phyloP scores from a whole-genome alignment of 164 flowering plant species.

The Umbellularia californica region DNA sequence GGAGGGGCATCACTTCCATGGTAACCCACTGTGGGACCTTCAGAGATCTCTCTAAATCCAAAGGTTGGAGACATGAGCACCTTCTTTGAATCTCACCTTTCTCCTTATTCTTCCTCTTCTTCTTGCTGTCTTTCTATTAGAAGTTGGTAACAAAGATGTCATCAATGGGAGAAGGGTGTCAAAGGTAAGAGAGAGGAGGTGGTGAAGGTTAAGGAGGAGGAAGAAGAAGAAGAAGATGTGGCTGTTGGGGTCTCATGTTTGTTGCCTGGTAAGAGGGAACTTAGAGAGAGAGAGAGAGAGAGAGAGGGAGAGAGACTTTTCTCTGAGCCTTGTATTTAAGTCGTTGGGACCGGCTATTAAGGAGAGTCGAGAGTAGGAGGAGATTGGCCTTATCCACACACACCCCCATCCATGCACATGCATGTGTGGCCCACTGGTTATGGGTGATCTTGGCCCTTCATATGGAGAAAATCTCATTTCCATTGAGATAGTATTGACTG shows the following conservation, averaged over 20 bases:
- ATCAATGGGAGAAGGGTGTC: background rate
- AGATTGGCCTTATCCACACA: too few species aligned
- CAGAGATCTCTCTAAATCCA: constrained; percentile 34
- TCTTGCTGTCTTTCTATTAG: background rate
- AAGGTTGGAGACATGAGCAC: constrained; percentile 18
- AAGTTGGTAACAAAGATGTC: background rate
- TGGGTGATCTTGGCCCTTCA: too few species aligned
- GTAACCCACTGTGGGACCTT: constrained; percentile 33
- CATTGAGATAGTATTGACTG: too few species aligned
- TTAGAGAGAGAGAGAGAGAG: background rate
- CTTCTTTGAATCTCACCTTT: background rate
- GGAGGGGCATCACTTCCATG: constrained; percentile 14
- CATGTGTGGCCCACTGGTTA: too few species aligned
- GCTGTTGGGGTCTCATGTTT: constrained; percentile 1
- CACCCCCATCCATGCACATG: too few species aligned
- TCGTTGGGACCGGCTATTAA: too few species aligned
- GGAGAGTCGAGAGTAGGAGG: too few species aligned
- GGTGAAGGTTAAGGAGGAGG: background rate
- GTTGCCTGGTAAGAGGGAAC: background rate
- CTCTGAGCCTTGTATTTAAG: too few species aligned
- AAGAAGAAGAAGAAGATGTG: background rate
- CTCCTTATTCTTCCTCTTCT: background rate
- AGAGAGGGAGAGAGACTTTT: background rate
- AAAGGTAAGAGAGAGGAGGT: constrained; percentile 1
- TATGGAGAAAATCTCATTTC: too few species aligned